Conservation (phyloP, 305 asterid genomes). For the Andrographis paniculata region DNA sequence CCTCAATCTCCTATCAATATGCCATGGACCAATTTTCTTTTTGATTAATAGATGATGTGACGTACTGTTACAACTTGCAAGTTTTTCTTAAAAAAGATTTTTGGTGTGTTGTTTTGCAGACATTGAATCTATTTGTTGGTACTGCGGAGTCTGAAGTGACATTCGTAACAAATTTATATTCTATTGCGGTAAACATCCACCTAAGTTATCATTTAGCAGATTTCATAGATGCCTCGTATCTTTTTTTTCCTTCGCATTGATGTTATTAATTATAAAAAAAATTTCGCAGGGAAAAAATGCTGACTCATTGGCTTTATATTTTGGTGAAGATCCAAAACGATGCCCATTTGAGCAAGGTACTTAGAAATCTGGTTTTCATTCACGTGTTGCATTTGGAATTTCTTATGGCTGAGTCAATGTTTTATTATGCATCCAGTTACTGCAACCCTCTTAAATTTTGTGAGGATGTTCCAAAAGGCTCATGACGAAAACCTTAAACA, state of each 20-base stretch:
- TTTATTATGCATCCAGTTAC: constrained; percentile 56
- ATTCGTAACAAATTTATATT: constrained; percentile 51
- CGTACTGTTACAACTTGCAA: constrained; percentile 2
- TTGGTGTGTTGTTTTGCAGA: constrained; percentile 33
- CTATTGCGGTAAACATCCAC: constrained; percentile 59
- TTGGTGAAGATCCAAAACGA: constrained; percentile 88
- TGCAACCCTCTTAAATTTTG: constrained; percentile 86
- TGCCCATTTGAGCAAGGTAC: constrained; percentile 96
- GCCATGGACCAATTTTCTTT: background rate
- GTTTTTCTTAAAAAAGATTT: constrained; percentile 7
- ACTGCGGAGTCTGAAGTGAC: constrained; percentile 68
- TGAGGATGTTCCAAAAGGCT: constrained; percentile 83
- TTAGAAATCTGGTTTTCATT: constrained; percentile 4
- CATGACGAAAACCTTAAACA: constrained; percentile 86
- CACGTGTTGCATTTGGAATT: constrained; percentile 14
- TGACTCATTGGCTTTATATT: constrained; percentile 75
- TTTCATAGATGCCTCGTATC: background rate
- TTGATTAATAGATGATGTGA: constrained; percentile 10
- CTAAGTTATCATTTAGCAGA: constrained; percentile 9
- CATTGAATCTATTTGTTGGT: constrained; percentile 62
- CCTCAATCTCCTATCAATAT: background rate
- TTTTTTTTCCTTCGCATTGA: constrained; percentile 9
- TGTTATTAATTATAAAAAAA: constrained; percentile 6
- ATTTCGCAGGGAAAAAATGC: constrained; percentile 75
- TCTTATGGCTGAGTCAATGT: constrained; percentile 26